Evolutionary conservation across 768 basidiomycete genomes (phyloP).

Genomic region (Kwoniella sp.): DNA sequence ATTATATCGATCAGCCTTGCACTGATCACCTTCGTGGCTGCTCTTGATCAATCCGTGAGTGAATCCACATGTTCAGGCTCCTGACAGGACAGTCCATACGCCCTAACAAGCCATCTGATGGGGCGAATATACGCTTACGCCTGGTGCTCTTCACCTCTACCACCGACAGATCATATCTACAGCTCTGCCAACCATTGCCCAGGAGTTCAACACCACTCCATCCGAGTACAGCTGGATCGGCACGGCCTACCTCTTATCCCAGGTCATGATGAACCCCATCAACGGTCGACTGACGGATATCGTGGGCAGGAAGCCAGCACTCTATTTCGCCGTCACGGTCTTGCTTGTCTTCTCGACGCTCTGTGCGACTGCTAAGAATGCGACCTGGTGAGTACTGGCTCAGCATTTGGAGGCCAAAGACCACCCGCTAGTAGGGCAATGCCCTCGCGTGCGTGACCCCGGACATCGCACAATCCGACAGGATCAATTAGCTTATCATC

Average conservation of each 20-base stretch:
- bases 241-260: constrained; percentile 47
- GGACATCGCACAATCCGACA: neutral
- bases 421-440: neutral
- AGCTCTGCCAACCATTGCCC: constrained; percentile 48
- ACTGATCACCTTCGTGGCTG: constrained; percentile 44
- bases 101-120: neutral
- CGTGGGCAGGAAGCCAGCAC: constrained; percentile 46
- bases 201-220: constrained; percentile 45
- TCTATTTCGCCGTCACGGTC: constrained; percentile 39
- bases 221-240: constrained; percentile 53
- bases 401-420: no score
- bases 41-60: constrained; percentile 47
- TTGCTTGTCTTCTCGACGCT: constrained; percentile 46
- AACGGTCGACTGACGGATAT: constrained; percentile 54
- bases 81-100: neutral
- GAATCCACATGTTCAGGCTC: neutral
- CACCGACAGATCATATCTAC: constrained; percentile 49
- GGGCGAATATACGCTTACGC: neutral
- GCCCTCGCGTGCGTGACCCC: neutral
- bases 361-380: constrained; percentile 43
- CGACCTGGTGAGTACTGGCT: constrained; percentile 32
- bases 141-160: neutral
- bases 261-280: constrained; percentile 48
- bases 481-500: neutral
- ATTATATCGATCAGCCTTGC: no score